Evolutionary conservation across 2,329 filamentous ascomycete species (phyloP).

Genomic region (Botrytis galanthina): DNA sequence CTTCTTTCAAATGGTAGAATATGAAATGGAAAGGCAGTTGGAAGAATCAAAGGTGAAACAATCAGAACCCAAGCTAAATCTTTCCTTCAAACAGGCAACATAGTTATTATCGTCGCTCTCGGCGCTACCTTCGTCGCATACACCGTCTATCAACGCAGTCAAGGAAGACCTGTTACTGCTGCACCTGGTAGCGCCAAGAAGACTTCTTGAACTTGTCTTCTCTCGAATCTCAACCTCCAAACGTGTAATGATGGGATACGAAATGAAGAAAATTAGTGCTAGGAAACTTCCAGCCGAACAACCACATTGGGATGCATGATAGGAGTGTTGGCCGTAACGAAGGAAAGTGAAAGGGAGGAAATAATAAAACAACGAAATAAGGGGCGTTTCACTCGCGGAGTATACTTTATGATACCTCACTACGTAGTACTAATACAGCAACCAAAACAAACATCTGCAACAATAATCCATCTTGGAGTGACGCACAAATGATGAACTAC

Average conservation of each 20-base stretch:
- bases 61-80: not conserved
- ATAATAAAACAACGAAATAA: not conserved
- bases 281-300: not conserved
- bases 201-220: not conserved
- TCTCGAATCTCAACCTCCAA: too few species aligned
- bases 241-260: not conserved
- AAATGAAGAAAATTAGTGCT: not conserved
- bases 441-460: not conserved
- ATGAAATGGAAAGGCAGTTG: not conserved
- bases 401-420: not conserved
- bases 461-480: not conserved
- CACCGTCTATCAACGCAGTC: slow-evolving; percentile 30
- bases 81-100: slow-evolving; percentile 30
- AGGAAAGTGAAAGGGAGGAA: not conserved
- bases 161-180: slow-evolving; percentile 21
- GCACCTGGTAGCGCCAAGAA: slow-evolving; percentile 13
- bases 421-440: not conserved
- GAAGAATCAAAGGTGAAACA: not conserved
- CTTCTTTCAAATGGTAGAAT: not conserved
- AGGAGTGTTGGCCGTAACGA: not conserved
- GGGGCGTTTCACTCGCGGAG: not conserved
- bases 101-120: slow-evolving; percentile 32
- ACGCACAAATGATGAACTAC: not conserved
- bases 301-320: not conserved
- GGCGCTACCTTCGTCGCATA: slow-evolving; percentile 30